Evolutionary conservation across 179 eudicot genomes (phyloP), one percentile per base, ranked within the genome.

Genomic region (Silene noctiflora): DNA sequence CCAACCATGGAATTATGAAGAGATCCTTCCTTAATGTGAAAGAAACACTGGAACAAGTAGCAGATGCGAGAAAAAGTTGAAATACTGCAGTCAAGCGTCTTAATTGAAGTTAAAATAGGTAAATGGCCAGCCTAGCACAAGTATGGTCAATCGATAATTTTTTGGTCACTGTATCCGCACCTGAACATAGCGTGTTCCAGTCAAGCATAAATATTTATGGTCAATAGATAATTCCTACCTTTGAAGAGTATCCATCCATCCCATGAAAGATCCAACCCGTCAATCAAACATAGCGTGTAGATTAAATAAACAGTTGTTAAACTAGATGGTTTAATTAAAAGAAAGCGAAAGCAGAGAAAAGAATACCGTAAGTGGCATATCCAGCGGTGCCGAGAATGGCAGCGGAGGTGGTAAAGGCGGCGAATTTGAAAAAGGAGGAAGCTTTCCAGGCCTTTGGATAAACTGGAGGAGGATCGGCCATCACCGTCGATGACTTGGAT

Each of bases 341-440:
- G n/a, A 35, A 35, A 35, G 42, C 42, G 8, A 29, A 35, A 35
- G 42, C 42, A 35, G 8, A 5, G 42, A 35, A 35, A 7, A 35
- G 59, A 53, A 53, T 14, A 53, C 85, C 87, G 44, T 60, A 84
- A 19, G 85, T 82, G 69, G 85, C 83, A 60, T 84, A 84, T 10
- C 75, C 80, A 14, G 80, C 79, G 4, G 81, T 51, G 39, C 67
- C 81, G 6, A 80, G 42, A 53, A 75, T 73, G 22, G 81, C 85
- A 46, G 79, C 44, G 27, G 74, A 29, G 46, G 81, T 60, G 33
- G 75, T 78, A 11, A 74, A 31, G 46, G 69, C 42, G 64, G 76
- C 56, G 31, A 69, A 82, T 46, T 82, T 77, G 19, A 82, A 16
- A 62, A 68, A 29, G 24, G 79, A 56, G 22, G 31, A 21, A 7